These are phyloP conservation scores for Thraustochytrium sp. DNA, from an alignment of 352 stramenopile genomes.

Conservation along the genomic window DNA sequence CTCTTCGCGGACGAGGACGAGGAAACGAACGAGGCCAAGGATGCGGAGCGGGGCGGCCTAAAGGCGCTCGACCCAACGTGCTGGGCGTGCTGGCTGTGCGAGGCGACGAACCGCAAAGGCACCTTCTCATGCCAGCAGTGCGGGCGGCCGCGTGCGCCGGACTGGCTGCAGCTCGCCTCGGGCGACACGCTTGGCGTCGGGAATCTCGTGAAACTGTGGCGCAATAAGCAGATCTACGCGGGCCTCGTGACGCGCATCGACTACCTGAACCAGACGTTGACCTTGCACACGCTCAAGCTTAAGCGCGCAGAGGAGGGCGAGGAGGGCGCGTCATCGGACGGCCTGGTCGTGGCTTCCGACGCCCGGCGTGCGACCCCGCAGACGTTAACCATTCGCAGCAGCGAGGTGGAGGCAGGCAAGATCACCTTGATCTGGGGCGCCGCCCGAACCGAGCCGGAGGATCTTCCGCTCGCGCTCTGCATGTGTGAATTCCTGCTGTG, in stretches of 20 bases:
- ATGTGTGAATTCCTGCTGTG: constrained; percentile 30
- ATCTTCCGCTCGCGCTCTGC: not conserved
- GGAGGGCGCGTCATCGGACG: no score
- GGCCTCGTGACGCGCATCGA: constrained; percentile 7
- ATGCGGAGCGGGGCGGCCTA: not conserved
- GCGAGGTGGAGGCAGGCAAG: not conserved
- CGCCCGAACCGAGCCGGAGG: not conserved
- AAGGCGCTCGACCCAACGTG: not conserved
- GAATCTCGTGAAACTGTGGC: not conserved
- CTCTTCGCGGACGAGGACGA: not conserved
- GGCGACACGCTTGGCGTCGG: not conserved
- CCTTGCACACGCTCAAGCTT: not conserved
- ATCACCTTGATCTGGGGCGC: not conserved
- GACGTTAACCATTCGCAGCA: not conserved
- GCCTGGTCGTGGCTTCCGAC: no score
- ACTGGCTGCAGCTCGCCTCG: constrained; percentile 24
- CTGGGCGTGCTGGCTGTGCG: constrained; percentile 13
- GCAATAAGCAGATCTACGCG: not conserved
- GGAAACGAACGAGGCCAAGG: not conserved
- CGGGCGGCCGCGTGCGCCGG: not conserved
- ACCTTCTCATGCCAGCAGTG: not conserved
- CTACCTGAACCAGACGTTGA: not conserved
- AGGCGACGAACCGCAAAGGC: not conserved
- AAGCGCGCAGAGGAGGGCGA: no score
- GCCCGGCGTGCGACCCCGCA: not conserved